These are phyloP conservation scores for Petunia hybrid DNA, from an alignment of 305 asterid species.

Conservation along the genomic window DNA sequence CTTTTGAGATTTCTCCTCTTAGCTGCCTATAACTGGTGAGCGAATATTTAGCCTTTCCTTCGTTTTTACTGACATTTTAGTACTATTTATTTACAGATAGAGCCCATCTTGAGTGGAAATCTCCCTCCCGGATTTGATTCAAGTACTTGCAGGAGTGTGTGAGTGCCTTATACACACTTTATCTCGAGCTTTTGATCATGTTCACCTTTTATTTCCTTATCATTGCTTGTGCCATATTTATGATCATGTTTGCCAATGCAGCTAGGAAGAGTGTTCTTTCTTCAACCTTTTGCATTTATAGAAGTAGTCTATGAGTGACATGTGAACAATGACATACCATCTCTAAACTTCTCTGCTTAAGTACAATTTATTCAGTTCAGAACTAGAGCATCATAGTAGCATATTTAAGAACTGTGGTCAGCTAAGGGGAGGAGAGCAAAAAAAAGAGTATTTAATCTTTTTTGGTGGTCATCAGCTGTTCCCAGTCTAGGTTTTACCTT, in stretches of 20 bases:
- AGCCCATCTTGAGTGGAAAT: conserved; percentile 93
- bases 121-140: conserved; percentile 95
- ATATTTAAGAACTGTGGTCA: too few species aligned
- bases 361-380: not conserved
- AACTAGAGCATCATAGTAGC: not conserved
- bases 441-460: too few species aligned
- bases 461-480: not conserved
- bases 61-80: not conserved
- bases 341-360: not conserved
- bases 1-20: not conserved
- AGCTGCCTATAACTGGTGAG: not conserved
- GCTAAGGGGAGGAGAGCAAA: too few species aligned
- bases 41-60: not conserved
- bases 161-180: conserved; percentile 48
- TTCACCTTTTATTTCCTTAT: not conserved
- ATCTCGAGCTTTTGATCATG: not conserved
- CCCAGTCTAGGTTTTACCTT: not conserved
- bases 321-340: not conserved
- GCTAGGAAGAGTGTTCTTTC: not conserved
- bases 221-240: not conserved
- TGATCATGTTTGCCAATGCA: not conserved
- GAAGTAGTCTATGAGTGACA: not conserved
- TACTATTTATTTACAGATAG: conserved; percentile 65
- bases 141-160: conserved; percentile 96
- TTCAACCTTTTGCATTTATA: not conserved